These are phyloP conservation scores for Penicillium sp. DNA, from an alignment of 2,329 filamentous ascomycete species.

Conservation along the genomic window DNA sequence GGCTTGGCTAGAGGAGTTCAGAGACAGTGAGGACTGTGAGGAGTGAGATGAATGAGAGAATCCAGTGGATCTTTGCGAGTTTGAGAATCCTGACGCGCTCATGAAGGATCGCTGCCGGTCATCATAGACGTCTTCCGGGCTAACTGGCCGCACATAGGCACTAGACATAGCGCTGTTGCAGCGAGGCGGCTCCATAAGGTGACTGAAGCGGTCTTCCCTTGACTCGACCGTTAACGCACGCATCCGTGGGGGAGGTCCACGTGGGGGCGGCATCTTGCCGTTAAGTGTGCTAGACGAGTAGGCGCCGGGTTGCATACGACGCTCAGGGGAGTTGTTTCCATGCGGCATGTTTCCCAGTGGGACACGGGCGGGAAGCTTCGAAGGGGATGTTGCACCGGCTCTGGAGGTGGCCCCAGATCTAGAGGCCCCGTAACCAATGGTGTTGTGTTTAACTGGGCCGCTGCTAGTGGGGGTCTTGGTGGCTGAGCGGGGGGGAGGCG, in stretches of 20 bases:
- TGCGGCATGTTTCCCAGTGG: slow-evolving; percentile 48
- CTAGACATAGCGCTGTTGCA: slow-evolving; percentile 52
- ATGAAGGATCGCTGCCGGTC: slow-evolving; percentile 56
- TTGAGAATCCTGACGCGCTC: slow-evolving; percentile 42
- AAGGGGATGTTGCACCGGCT: slow-evolving; percentile 44
- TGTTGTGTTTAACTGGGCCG: slow-evolving; percentile 42
- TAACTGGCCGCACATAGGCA: slow-evolving; percentile 56
- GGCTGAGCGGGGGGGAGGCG: slow-evolving; percentile 43
- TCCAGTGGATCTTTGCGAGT: slow-evolving; percentile 36
- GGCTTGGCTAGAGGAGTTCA: slow-evolving; percentile 32
- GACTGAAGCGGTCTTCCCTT: slow-evolving; percentile 37
- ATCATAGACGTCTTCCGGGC: slow-evolving; percentile 83
- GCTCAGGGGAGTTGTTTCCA: slow-evolving; percentile 75
- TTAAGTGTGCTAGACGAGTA: slow-evolving; percentile 45
- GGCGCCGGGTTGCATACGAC: slow-evolving; percentile 49
- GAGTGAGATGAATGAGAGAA: slow-evolving; percentile 45
- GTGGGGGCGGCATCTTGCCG: slow-evolving; percentile 49
- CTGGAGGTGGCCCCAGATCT: slow-evolving; percentile 32
- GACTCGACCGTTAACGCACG: slow-evolving; percentile 68
- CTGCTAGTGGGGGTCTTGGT: slow-evolving; percentile 49
- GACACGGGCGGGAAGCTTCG: slow-evolving; percentile 49
- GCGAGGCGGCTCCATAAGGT: slow-evolving; percentile 44
- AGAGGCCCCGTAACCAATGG: slow-evolving; percentile 27
- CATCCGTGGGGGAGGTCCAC: slow-evolving; percentile 85
- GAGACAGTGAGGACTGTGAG: slow-evolving; percentile 39